A percentile compares a stretch with the other conserved stretches of the same genome.
phyloP scores from a whole-genome alignment of 2,329 filamentous ascomycete genomes.

The Xylariaceae sp. region DNA sequence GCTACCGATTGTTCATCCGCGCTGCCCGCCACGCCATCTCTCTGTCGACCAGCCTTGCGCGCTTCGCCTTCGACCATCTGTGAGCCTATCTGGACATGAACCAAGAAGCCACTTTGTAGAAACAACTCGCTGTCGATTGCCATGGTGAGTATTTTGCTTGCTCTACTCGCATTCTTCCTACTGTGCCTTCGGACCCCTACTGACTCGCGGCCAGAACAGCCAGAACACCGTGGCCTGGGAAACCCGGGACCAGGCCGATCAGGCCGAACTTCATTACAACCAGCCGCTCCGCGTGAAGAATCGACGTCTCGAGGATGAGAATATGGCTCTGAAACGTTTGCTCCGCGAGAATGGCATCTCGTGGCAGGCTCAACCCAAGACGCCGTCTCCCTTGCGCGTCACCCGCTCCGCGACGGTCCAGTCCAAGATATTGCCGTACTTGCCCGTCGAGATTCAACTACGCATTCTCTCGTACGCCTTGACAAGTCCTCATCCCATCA shows the following conservation, averaged over 20 bases:
- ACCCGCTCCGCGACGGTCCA: constrained; percentile 19
- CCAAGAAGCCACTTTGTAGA: too few species aligned
- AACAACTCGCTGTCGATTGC: too few species aligned
- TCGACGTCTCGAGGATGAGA: constrained; percentile 39
- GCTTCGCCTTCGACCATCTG: too few species aligned
- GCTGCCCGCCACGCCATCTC: too few species aligned
- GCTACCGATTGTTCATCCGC: too few species aligned
- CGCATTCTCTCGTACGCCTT: constrained; percentile 45
- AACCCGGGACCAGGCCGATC: constrained; percentile 44
- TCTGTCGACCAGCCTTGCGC: too few species aligned
- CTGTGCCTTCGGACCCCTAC: too few species aligned
- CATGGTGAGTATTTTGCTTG: too few species aligned
- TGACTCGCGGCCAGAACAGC: too few species aligned
- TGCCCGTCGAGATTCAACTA: constrained; percentile 46
- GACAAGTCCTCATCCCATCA: constrained; percentile 40
- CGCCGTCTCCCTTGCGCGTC: constrained; percentile 15
- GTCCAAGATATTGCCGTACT: constrained; percentile 28
- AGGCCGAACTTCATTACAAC: constrained; percentile 40
- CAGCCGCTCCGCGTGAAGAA: constrained; percentile 41
- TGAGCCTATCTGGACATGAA: too few species aligned
- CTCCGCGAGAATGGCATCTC: constrained; percentile 44
- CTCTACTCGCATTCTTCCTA: too few species aligned
- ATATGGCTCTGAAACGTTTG: constrained; percentile 41
- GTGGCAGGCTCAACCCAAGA: constrained; percentile 36
- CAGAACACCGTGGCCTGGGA: constrained; percentile 35